Conservation (phyloP, 352 stramenopile species). For the Phytophthora agathidicida region DNA sequence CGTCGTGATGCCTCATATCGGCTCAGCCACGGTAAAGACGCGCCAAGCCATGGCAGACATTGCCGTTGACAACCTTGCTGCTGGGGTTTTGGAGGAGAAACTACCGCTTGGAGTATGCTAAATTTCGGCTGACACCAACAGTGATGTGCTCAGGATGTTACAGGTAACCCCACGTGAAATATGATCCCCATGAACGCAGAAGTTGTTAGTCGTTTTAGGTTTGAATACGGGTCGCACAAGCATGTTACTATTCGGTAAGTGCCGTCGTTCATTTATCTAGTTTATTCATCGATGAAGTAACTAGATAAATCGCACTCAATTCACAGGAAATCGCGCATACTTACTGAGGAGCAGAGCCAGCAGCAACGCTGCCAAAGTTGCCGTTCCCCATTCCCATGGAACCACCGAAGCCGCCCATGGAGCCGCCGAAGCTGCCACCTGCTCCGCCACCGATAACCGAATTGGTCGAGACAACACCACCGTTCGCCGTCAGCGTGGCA, state of each 20-base stretch:
- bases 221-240: background rate
- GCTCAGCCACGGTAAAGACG: constrained; percentile 69
- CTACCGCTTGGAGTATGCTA: constrained; percentile 56
- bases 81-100: constrained; percentile 44
- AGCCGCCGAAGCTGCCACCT: constrained; percentile 17
- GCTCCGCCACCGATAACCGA: constrained; percentile 16
- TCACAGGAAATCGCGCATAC: background rate
- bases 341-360: constrained; percentile 8
- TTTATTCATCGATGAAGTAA: no score
- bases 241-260: no score
- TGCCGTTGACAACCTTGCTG: constrained; percentile 65
- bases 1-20: constrained; percentile 61
- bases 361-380: constrained; percentile 3
- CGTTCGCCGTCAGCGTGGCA: constrained; percentile 12
- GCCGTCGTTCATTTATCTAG: no score
- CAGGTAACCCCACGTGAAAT: no score
- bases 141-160: no score
- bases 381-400: constrained; percentile 14
- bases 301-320: no score
- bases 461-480: constrained; percentile 20
- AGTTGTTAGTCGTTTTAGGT: background rate
- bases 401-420: constrained; percentile 19
- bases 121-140: background rate
- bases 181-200: background rate
- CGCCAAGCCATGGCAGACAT: constrained; percentile 81